Evolutionary conservation across 2,329 filamentous ascomycete species (phyloP).

Genomic region (Hypoxylon sp.): DNA sequence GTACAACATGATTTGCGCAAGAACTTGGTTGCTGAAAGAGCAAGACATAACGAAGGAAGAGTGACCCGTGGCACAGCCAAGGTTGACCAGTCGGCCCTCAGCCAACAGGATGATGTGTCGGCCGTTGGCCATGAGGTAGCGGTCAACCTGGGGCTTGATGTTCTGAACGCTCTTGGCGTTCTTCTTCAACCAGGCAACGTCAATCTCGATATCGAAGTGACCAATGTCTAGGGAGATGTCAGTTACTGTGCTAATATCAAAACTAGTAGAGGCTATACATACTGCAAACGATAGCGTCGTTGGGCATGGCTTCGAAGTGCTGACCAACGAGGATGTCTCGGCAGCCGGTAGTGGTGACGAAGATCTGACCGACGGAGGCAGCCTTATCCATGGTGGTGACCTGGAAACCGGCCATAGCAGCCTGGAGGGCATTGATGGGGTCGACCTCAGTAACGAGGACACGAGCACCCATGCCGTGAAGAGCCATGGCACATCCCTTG

Average conservation of each 20-base stretch:
- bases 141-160: slow-evolving; percentile 99
- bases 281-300: slow-evolving; percentile 99
- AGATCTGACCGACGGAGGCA: slow-evolving; percentile 90
- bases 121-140: slow-evolving; percentile 93
- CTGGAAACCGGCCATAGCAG: slow-evolving; percentile 96
- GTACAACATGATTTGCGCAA: slow-evolving; percentile 98
- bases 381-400: slow-evolving; percentile 99
- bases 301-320: slow-evolving; percentile 96
- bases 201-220: slow-evolving; percentile 99
- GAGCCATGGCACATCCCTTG: slow-evolving; percentile 97
- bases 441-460: slow-evolving; percentile 98
- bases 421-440: slow-evolving; percentile 99
- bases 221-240: slow-evolving; percentile 79
- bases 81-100: slow-evolving; percentile 98
- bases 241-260: slow-evolving; percentile 13
- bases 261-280: slow-evolving; percentile 57
- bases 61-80: slow-evolving; percentile 98
- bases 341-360: slow-evolving; percentile 99
- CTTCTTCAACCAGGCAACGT: slow-evolving; percentile 99
- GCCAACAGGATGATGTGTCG: slow-evolving; percentile 98
- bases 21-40: slow-evolving; percentile 99
- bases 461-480: slow-evolving; percentile 96
- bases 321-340: slow-evolving; percentile 93
- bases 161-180: slow-evolving; percentile 94
- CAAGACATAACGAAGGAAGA: slow-evolving; percentile 99